Conservation (phyloP, 2,329 filamentous ascomycete species). For the Trichothecium sympodiale region DNA sequence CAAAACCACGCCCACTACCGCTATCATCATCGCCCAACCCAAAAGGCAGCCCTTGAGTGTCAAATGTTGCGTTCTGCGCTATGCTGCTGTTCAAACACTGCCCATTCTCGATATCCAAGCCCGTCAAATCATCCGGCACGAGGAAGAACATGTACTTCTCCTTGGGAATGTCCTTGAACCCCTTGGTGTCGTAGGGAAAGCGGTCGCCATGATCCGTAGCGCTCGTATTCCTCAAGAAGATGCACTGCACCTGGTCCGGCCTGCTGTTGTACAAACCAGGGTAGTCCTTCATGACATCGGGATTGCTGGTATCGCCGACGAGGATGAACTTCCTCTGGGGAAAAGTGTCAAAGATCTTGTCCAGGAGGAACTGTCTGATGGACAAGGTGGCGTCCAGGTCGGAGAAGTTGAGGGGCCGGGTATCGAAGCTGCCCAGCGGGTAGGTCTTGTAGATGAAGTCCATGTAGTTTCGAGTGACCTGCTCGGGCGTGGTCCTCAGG, state of each 20-base stretch:
- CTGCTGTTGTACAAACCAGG: conserved; percentile 52
- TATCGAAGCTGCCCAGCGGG: conserved; percentile 67
- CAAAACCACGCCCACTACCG: conserved; percentile 1
- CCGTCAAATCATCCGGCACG: conserved; percentile 55
- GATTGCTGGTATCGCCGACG: conserved; percentile 66
- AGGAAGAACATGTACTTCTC: conserved; percentile 71
- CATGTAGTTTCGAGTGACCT: conserved; percentile 70
- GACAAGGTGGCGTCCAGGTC: conserved; percentile 60
- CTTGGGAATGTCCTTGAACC: conserved; percentile 57
- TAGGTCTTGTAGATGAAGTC: conserved; percentile 70
- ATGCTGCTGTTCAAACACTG: conserved; percentile 56
- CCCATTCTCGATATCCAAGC: conserved; percentile 55
- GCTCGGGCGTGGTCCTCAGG: conserved; percentile 69
- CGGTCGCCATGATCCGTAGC: conserved; percentile 54
- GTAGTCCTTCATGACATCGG: conserved; percentile 61
- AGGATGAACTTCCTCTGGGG: conserved; percentile 66
- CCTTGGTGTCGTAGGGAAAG: conserved; percentile 66
- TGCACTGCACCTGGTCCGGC: conserved; percentile 64
- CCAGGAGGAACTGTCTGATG: conserved; percentile 58
- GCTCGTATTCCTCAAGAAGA: conserved; percentile 64
- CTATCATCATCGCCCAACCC: conserved; percentile 24
- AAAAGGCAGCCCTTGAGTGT: conserved; percentile 47
- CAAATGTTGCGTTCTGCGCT: conserved; percentile 61
- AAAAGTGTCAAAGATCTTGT: conserved; percentile 65
- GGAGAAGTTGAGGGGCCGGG: conserved; percentile 69